These are phyloP conservation scores for Fraxinus platypoda DNA, from an alignment of 305 asterid species.

Conservation along the genomic window DNA sequence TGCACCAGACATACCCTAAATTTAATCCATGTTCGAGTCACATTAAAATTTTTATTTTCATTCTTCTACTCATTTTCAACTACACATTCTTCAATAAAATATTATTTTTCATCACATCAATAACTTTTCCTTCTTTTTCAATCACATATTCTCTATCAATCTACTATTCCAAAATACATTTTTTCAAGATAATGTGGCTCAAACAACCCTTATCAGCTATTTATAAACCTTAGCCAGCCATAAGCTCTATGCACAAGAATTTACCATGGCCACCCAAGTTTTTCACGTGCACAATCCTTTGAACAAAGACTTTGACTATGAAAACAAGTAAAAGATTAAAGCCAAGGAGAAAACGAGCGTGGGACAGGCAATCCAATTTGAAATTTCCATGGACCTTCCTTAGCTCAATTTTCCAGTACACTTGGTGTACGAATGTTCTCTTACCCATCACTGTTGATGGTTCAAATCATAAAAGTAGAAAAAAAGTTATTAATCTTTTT, in stretches of 20 bases:
- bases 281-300: conserved; percentile 31
- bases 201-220: no score
- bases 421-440: conserved; percentile 10
- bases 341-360: not conserved
- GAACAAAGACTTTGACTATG: conserved; percentile 27
- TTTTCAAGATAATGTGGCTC: no score
- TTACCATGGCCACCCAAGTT: conserved; percentile 21
- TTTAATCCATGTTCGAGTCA: no score
- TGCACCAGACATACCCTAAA: no score
- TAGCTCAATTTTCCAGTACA: conserved; percentile 31
- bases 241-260: not conserved
- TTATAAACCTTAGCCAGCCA: no score
- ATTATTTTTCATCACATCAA: no score
- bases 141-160: no score
- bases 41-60: no score
- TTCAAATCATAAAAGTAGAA: conserved; percentile 2
- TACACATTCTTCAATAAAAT: no score
- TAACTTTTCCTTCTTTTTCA: no score
- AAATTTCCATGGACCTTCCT: conserved; percentile 39
- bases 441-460: conserved; percentile 2
- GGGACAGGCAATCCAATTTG: conserved; percentile 24
- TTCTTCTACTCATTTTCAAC: no score
- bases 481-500: conserved; percentile 19
- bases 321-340: not conserved
- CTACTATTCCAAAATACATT: no score